Percentiles rank a stretch among this genome's conserved stretches.
Conservation (phyloP, 106 monocot species). For the Amphibolis antarctica region DNA sequence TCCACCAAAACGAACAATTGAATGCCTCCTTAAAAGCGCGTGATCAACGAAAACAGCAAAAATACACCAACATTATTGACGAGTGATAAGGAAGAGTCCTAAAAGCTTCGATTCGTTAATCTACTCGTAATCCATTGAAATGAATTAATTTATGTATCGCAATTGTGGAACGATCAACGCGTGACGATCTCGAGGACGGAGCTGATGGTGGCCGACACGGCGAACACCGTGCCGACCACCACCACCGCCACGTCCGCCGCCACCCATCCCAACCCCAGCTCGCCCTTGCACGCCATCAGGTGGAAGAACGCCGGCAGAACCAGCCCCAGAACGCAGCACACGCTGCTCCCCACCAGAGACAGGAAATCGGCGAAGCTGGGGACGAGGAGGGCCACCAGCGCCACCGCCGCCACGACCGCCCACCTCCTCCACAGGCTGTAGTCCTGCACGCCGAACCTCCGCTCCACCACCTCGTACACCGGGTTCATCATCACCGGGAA, state of each 20-base stretch:
- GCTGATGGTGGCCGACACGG: slow-evolving; percentile 19
- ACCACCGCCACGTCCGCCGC: slow-evolving; percentile 14
- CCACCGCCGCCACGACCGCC: slow-evolving; percentile 18
- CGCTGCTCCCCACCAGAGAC: slow-evolving; percentile 35
- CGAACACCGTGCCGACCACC: slow-evolving; percentile 19
- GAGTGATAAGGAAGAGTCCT: too few species aligned
- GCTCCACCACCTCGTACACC: slow-evolving; percentile 29
- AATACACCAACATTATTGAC: too few species aligned
- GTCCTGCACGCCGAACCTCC: slow-evolving; percentile 15
- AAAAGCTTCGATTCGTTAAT: too few species aligned
- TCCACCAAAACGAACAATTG: too few species aligned
- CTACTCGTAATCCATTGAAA: too few species aligned
- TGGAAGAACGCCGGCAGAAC: slow-evolving; percentile 33
- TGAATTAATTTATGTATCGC: too few species aligned
- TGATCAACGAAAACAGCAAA: too few species aligned
- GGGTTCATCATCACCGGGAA: slow-evolving; percentile 44
- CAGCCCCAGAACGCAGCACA: slow-evolving; percentile 26
- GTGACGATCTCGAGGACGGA: slow-evolving; percentile 22
- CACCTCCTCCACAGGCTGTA: slow-evolving; percentile 27
- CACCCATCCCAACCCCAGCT: slow-evolving; percentile 12
- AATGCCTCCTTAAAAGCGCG: too few species aligned
- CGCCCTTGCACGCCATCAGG: slow-evolving; percentile 18
- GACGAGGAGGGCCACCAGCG: slow-evolving; percentile 24
- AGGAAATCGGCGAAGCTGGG: slow-evolving; percentile 37
- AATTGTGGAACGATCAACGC: too few species aligned